Evolutionary conservation across 371 early-diverging fungal species (phyloP), one percentile per base, ranked within the genome.

Genomic region (Lichtheimia ramosa): DNA sequence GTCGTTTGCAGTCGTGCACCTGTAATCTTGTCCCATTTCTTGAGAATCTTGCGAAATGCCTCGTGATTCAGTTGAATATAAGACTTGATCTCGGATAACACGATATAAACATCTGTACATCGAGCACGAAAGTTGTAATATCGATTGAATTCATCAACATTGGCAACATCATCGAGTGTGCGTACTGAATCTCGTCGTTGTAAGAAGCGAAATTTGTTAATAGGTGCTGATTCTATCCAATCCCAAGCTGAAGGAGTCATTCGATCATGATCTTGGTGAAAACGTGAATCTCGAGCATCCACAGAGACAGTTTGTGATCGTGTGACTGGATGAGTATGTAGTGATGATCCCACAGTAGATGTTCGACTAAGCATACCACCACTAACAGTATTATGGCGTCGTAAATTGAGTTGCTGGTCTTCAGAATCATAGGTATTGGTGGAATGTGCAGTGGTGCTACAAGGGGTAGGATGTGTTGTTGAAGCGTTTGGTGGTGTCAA

Each of bases 31-130:
- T 97, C 97, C 67, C 88, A 94, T 74, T 96, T 96, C 67, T 96
- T 96, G 27, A 97, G 71, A 66, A 97, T 92, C 74, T 95, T 97
- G 70, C 82, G 76, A 72, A 99, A 97, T 10, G 96, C 96, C 0
- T 92, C 94, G 54, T 83, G 74, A 80, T 99, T 97, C 48, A 97
- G 83, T 49, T 90, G 84, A 24, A 88, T 84, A 64, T 90, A 99
- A 7, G 92, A 86, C 54, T 89, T 84, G 15, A 96, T 81, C 50
- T 94, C 94, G 21, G 83, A 83, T 1, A 95, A 28, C 8, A 49
- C 20, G 28, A 62, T 59, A 40, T 59, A 68, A 1, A 56, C 16
- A 1, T 34, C 39, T n/a, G 56, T 14, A 16, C 56, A 55, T 12
- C 56, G 56, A 16, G 56, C 56, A 18, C 56, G 56, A 16, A 55